Evolutionary conservation across 768 basidiomycete species (phyloP).

Genomic region (Boletus patriciae): DNA sequence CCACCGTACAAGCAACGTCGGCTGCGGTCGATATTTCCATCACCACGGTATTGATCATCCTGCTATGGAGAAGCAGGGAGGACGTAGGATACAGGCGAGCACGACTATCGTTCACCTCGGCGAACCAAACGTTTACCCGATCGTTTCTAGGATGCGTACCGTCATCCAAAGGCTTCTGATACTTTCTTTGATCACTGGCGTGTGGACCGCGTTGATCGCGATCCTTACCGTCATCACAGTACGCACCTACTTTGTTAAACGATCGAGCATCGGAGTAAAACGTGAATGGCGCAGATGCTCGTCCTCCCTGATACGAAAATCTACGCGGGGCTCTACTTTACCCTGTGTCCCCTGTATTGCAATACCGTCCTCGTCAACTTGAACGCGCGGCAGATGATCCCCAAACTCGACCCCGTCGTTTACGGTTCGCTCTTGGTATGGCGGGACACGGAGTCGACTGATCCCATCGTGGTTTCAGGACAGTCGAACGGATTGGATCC

Average conservation of each 20-base stretch:
- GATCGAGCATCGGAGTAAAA: neutral
- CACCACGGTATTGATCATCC: conserved; percentile 7
- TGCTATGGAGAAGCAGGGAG: conserved; percentile 18
- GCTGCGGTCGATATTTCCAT: conserved; percentile 18
- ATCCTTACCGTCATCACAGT: conserved; percentile 16
- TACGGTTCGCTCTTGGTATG: conserved; percentile 5
- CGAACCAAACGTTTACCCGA: neutral
- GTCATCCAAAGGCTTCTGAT: conserved; percentile 16
- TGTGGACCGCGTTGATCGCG: conserved; percentile 18
- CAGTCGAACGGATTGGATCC: neutral
- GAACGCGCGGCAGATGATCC: conserved; percentile 27
- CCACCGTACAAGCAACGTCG: neutral
- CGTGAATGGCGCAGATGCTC: conserved; percentile 9
- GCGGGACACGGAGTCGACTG: neutral
- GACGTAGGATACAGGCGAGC: conserved; percentile 15
- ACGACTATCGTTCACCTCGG: neutral
- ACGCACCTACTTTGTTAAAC: neutral
- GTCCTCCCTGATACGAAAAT: conserved; percentile 14
- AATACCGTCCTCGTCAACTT: conserved; percentile 35
- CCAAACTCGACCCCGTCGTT: neutral
- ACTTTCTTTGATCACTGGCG: conserved; percentile 16
- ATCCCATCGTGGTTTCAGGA: neutral
- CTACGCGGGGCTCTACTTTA: conserved; percentile 27
- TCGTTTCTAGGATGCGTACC: conserved; percentile 15
- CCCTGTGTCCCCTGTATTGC: conserved; percentile 33